Evolutionary conservation across 2,329 filamentous ascomycete species (phyloP).

Genomic region (Monilinia polystroma): DNA sequence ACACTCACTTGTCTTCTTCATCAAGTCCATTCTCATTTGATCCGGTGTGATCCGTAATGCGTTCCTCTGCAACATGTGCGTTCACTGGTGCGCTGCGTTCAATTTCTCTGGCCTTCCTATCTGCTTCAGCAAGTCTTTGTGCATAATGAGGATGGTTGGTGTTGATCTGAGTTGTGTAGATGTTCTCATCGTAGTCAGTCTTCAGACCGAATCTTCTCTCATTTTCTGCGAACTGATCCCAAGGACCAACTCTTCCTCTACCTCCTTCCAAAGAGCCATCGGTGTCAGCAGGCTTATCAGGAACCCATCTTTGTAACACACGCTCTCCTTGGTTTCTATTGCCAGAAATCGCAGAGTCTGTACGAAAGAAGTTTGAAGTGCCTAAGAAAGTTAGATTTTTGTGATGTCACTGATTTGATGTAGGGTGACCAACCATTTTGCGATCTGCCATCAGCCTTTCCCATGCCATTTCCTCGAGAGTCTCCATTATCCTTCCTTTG

Average conservation of each 20-base stretch:
- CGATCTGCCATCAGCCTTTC: conserved; percentile 48
- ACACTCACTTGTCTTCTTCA: conserved; percentile 84
- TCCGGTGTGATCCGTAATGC: conserved; percentile 66
- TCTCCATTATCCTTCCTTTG: conserved; percentile 60
- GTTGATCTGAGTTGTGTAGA: conserved; percentile 91
- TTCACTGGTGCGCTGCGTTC: conserved; percentile 73
- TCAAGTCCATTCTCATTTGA: conserved; percentile 66
- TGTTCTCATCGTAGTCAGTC: conserved; percentile 89
- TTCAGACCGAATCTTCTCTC: conserved; percentile 82
- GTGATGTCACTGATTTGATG: background rate
- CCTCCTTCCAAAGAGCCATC: conserved; percentile 68
- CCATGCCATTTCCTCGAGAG: conserved; percentile 48
- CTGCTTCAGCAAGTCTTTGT: conserved; percentile 73
- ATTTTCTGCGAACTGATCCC: conserved; percentile 95
- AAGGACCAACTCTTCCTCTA: conserved; percentile 48
- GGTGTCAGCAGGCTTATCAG: conserved; percentile 59
- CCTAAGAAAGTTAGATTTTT: conserved; percentile 49
- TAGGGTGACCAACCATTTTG: conserved; percentile 56
- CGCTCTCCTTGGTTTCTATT: conserved; percentile 68
- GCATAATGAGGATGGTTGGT: conserved; percentile 79
- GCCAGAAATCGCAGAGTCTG: conserved; percentile 84
- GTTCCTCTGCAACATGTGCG: conserved; percentile 85
- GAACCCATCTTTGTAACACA: conserved; percentile 77
- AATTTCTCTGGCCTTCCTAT: conserved; percentile 85
- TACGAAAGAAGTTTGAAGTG: conserved; percentile 69